Conservation (phyloP, 2,329 filamentous ascomycete species). For the Trichothecium sympodiale region DNA sequence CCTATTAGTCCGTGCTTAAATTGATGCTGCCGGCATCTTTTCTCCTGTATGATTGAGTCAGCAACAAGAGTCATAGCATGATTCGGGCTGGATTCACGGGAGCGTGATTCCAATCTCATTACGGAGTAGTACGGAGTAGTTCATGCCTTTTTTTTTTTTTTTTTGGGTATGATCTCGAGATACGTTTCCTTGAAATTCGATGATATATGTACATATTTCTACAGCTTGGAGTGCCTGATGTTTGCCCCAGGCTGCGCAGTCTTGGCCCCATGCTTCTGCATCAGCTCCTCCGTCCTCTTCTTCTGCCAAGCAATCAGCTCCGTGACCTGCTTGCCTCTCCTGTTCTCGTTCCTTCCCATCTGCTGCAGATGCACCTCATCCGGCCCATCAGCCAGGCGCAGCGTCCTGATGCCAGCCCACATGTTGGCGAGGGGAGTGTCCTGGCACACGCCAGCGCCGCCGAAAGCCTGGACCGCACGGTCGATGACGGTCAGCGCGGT, state of each 20-base stretch:
- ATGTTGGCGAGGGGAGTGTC: conserved; percentile 83
- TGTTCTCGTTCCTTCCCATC: conserved; percentile 72
- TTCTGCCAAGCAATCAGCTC: conserved; percentile 54
- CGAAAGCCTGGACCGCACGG: conserved; percentile 85
- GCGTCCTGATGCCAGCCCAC: conserved; percentile 71
- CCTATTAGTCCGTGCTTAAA: too few species aligned
- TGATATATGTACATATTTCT: conserved; percentile 8
- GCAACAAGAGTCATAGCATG: too few species aligned
- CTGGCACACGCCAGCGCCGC: conserved; percentile 82
- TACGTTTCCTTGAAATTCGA: too few species aligned
- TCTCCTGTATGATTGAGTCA: too few species aligned
- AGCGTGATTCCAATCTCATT: too few species aligned
- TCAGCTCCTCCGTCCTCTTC: conserved; percentile 52
- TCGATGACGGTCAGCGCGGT: conserved; percentile 82
- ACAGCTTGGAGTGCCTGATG: conserved; percentile 38
- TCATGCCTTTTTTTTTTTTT: too few species aligned
- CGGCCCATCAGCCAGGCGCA: conserved; percentile 83
- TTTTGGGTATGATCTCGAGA: too few species aligned
- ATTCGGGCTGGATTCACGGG: too few species aligned
- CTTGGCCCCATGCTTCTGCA: conserved; percentile 44
- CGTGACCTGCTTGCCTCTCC: conserved; percentile 48
- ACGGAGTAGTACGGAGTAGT: too few species aligned
- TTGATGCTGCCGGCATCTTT: too few species aligned
- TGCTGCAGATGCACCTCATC: conserved; percentile 90
- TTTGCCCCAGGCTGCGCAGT: conserved; percentile 38